Base-by-base conservation (phyloP, 768 basidiomycete species). In the Tylopilus intermedius region DNA sequence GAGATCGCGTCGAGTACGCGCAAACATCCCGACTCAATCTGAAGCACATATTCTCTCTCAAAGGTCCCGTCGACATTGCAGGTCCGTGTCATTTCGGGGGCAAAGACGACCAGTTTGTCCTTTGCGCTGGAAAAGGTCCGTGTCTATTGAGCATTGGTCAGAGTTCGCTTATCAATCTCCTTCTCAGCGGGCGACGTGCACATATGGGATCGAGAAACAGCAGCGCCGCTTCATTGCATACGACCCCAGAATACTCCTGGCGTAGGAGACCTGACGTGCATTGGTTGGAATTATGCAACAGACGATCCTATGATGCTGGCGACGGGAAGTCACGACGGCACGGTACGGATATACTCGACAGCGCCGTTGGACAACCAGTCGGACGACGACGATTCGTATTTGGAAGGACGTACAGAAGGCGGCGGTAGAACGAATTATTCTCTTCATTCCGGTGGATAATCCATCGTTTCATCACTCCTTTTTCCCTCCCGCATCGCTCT, bases 171-270 rank as follows among this genome's bases (percentile, higher is more conserved):
- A 51, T 47, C 6, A 18, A 39, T n/a, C n/a, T 51, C 39, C 18
- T 41, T 42, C 22, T 33, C 54, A 90, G 89, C 79, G 55, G 90
- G 90, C 4, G 86, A 90, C 60, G 83, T 92, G 13, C 84, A 88
- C 62, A 87, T 91, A 11, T 92, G 90, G 90, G 90, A 92, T 61
- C 80, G 83, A 54, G 88, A 90, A 69, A 86, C 85, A 10, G 90
- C 80, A 5, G 76, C 81, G 8, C 71, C 89, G 1, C 73, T 92
- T 3, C 88, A 89, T 56, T 78, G 83, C 56, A 76, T 92, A 58
- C 81, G 78, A 13, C 77, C 82, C 27, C 84, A 83, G 13, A 63
- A 58, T 15, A 24, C 58, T 10, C 76, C 79, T 29, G 78, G 80
- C 4, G 56, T 48, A 2, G 85, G 84, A 24, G 88, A 90, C 62